Conservation (phyloP, 306 rosid species). For the Citrullus mucosospermus region DNA sequence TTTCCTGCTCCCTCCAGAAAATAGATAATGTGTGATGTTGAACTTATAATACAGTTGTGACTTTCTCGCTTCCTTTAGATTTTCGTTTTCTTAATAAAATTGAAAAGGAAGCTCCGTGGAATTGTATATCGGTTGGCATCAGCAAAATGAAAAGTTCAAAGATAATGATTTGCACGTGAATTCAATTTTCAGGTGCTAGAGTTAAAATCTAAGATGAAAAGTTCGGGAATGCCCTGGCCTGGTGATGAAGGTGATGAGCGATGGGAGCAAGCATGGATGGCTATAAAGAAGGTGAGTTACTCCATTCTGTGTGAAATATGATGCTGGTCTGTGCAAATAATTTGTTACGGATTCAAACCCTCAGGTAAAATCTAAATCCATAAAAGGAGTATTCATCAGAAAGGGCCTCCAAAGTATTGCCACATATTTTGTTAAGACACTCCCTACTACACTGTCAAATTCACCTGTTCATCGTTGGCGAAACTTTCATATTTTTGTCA, state of each 20-base stretch:
- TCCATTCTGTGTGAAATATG: slow-evolving; percentile 7
- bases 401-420: neutral
- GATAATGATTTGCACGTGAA: slow-evolving; percentile 12
- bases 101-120: neutral
- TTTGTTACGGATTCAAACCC: neutral
- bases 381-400: neutral
- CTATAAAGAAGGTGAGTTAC: slow-evolving; percentile 69
- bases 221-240: slow-evolving; percentile 99
- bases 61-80: neutral
- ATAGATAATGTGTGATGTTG: neutral
- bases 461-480: neutral
- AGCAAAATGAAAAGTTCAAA: neutral
- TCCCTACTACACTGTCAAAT: neutral
- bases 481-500: neutral
- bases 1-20: neutral
- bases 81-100: neutral
- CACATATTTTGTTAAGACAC: neutral
- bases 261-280: slow-evolving; percentile 92
- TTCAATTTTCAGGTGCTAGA: slow-evolving; percentile 57
- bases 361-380: neutral
- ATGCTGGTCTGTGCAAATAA: neutral
- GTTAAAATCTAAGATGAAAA: slow-evolving; percentile 62
- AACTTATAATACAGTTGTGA: neutral
- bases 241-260: slow-evolving; percentile 90
- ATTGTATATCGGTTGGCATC: neutral